These are phyloP conservation scores for Pseudonectria foliicola DNA, from an alignment of 2,329 filamentous ascomycete genomes.

Conservation along the genomic window DNA sequence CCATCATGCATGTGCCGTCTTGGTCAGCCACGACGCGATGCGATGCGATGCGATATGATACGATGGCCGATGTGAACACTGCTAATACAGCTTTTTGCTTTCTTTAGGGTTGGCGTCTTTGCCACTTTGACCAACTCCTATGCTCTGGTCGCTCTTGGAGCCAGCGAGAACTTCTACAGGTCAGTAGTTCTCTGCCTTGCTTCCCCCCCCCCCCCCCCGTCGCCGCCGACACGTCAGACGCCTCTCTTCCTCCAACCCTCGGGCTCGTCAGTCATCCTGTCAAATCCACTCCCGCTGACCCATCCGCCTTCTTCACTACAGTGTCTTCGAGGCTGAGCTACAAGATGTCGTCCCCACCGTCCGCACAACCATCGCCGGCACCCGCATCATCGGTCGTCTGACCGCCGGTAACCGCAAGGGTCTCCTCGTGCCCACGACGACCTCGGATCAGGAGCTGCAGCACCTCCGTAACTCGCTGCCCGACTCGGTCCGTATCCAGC, in stretches of 20 bases:
- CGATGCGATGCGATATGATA: not conserved
- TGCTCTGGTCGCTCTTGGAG: conserved; percentile 86
- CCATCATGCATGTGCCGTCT: not conserved
- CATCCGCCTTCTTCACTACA: conserved; percentile 25
- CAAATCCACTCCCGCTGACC: not conserved
- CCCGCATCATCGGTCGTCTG: conserved; percentile 89
- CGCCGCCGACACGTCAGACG: not conserved
- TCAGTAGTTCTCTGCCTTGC: conserved; percentile 25
- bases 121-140: conserved; percentile 95
- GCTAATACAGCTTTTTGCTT: conserved; percentile 5
- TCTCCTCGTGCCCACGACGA: conserved; percentile 89
- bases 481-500: conserved; percentile 86
- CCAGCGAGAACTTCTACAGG: conserved; percentile 98
- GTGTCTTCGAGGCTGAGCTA: conserved; percentile 94
- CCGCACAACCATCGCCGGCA: conserved; percentile 93
- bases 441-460: conserved; percentile 96
- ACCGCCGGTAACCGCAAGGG: conserved; percentile 96
- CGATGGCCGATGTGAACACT: not conserved
- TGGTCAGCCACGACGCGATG: not conserved
- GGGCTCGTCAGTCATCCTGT: too few species aligned
- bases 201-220: not conserved
- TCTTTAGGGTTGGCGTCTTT: conserved; percentile 83
- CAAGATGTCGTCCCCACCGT: conserved; percentile 97
- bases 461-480: conserved; percentile 93
- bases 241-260: too few species aligned